phyloP scores from a whole-genome alignment of 2,329 filamentous ascomycete genomes.

The Alternaria sp. region DNA sequence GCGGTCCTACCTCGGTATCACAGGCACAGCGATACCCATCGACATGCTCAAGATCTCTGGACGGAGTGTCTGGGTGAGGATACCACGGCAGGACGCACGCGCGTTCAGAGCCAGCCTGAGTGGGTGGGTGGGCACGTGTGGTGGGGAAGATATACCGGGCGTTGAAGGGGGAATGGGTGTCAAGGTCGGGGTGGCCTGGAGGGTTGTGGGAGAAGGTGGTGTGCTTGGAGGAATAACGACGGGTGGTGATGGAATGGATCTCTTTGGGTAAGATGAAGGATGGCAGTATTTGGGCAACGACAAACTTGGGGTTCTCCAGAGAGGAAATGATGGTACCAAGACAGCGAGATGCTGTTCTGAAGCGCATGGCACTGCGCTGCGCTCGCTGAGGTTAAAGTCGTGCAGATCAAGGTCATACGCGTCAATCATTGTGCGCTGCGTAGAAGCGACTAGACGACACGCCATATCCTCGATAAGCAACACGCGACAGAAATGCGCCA shows the following conservation, averaged over 20 bases:
- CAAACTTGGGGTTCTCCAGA: too few relatives aligned
- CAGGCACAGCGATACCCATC: conserved; percentile 71
- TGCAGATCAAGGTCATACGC: too few relatives aligned
- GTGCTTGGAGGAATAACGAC: conserved; percentile 6
- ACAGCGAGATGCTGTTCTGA: too few relatives aligned
- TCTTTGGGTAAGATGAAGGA: not conserved
- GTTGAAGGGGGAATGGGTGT: conserved; percentile 15
- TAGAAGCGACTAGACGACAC: too few relatives aligned
- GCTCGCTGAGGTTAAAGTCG: too few relatives aligned
- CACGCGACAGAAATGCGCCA: too few relatives aligned
- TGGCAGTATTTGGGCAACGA: not conserved
- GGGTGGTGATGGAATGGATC: not conserved
- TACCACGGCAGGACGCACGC: conserved; percentile 38
- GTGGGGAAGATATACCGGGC: conserved; percentile 28
- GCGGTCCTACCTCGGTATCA: conserved; percentile 73
- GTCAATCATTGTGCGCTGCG: too few relatives aligned
- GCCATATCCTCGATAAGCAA: too few relatives aligned
- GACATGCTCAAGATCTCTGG: conserved; percentile 69
- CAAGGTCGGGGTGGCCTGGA: conserved; percentile 39
- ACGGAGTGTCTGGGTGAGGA: conserved; percentile 32
- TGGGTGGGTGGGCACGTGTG: conserved; percentile 39
- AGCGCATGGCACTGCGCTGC: too few relatives aligned
- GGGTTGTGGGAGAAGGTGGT: conserved; percentile 31
- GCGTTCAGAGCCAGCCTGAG: conserved; percentile 35
- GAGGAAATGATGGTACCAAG: too few relatives aligned